Percentiles rank a stretch among this genome's conserved stretches.
phyloP scores from a whole-genome alignment of 306 rosid genomes.

The Prunus persica region Prunus_persica_NCBIv2 NC_034009.1:29942501-29943000 shows the following conservation, averaged over 20 bases:
- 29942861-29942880: no score
- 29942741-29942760: background rate
- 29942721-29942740: no score
- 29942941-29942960: background rate
- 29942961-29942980: background rate
- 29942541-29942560: constrained; percentile 4
- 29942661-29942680: background rate
- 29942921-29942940: no score
- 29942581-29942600: background rate
- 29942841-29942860: no score
- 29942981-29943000: constrained; percentile 4
- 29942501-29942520: background rate
- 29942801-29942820: no score
- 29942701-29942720: no score
- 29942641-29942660: background rate
- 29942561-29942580: background rate
- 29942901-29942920: no score
- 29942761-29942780: background rate
- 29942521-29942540: background rate
- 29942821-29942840: no score
- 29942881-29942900: no score
- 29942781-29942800: no score
- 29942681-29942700: background rate
- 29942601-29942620: no score
- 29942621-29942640: background rate